These are phyloP conservation scores for Smithsoniella earleae DNA, from an alignment of 163 green algal species.

Conservation along the genomic window DNA sequence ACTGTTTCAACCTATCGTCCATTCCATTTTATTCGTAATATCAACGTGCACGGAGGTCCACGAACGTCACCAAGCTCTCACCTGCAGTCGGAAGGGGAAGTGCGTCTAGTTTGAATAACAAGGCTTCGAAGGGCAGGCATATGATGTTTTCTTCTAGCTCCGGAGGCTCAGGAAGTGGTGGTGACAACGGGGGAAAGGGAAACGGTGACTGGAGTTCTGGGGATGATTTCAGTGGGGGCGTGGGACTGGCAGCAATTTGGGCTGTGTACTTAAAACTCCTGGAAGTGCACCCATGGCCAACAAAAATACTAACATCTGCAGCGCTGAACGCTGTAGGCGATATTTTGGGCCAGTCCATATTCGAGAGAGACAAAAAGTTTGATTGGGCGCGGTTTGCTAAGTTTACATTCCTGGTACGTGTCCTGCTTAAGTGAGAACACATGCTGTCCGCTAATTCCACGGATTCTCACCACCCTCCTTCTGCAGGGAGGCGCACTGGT, in stretches of 20 bases:
- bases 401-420: constrained; percentile 26
- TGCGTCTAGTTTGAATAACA: too few relatives aligned
- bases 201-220: not conserved
- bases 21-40: too few relatives aligned
- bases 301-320: constrained; percentile 9
- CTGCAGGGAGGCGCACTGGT: constrained; percentile 9
- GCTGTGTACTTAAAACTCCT: not conserved
- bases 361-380: constrained; percentile 31
- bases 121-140: too few relatives aligned
- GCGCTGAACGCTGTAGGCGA: constrained; percentile 18
- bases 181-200: not conserved
- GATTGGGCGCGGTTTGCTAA: constrained; percentile 24
- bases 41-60: too few relatives aligned
- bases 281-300: constrained; percentile 19
- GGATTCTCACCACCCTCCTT: not conserved
- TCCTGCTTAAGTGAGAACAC: not conserved
- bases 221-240: not conserved
- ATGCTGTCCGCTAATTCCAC: not conserved
- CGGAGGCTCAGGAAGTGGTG: not conserved
- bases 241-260: not conserved
- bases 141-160: too few relatives aligned
- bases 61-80: too few relatives aligned
- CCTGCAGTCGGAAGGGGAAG: too few relatives aligned
- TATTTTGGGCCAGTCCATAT: not conserved
- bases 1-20: too few relatives aligned